phyloP scores from a whole-genome alignment of 2,329 filamentous ascomycete genomes.

The Thelonectria rubi region DNA sequence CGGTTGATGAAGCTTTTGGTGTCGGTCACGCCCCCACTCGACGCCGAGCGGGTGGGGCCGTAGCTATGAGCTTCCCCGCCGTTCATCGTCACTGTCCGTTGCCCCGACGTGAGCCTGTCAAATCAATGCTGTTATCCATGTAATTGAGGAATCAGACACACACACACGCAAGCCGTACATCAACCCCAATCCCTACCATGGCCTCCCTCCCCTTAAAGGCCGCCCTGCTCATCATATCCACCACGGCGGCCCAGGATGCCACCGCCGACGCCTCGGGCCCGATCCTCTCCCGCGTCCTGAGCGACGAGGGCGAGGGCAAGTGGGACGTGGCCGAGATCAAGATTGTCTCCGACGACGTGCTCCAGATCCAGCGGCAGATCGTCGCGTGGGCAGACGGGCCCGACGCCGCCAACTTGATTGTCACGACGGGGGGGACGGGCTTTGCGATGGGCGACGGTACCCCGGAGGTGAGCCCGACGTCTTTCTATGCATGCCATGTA shows the following conservation, averaged over 20 bases:
- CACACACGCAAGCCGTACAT: too few species aligned
- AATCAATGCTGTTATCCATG: not conserved
- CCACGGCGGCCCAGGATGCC: conserved; percentile 83
- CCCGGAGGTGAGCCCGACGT: conserved; percentile 72
- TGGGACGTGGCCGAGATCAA: conserved; percentile 76
- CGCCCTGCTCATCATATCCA: conserved; percentile 87
- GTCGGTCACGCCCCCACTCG: conserved; percentile 26
- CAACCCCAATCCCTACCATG: conserved; percentile 29
- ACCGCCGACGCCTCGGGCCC: conserved; percentile 78
- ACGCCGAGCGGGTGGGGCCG: conserved; percentile 38
- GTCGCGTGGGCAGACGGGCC: conserved; percentile 76
- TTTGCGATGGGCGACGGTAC: conserved; percentile 88
- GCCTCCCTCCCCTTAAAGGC: conserved; percentile 64
- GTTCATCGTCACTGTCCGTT: conserved; percentile 17
- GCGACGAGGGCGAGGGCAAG: conserved; percentile 69
- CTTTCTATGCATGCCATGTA: too few species aligned
- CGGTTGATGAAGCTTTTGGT: too few species aligned
- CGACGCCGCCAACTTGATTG: conserved; percentile 74
- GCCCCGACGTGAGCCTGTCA: not conserved
- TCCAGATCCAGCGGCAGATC: conserved; percentile 79
- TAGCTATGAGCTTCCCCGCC: conserved; percentile 30
- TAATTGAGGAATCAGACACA: not conserved
- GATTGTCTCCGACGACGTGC: conserved; percentile 82
- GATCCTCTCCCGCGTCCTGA: conserved; percentile 74
- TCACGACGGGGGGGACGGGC: conserved; percentile 93